Evolutionary conservation across 768 basidiomycete genomes (phyloP).

Genomic region (Podaxis carcinomalis): DNA sequence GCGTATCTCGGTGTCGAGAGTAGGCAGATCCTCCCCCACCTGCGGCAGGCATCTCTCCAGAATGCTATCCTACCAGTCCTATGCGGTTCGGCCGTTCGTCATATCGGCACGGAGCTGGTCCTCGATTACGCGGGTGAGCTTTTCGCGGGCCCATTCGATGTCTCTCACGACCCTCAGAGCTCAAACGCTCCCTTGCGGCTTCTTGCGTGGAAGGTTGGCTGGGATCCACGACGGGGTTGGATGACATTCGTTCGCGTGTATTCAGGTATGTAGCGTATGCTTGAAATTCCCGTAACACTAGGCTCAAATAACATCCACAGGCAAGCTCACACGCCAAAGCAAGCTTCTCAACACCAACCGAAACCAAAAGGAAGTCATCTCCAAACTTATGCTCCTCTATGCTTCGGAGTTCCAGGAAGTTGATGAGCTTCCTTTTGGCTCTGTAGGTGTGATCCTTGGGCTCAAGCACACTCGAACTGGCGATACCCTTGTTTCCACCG

Average conservation of each 20-base stretch:
- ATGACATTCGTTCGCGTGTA: conserved; percentile 92
- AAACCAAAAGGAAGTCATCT: conserved; percentile 66
- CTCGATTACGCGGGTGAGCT: conserved; percentile 82
- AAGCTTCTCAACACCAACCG: conserved; percentile 60
- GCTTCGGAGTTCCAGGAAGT: conserved; percentile 76
- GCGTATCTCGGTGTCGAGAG: conserved; percentile 62
- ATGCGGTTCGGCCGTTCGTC: conserved; percentile 77
- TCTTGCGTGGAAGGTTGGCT: conserved; percentile 85
- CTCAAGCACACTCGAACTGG: conserved; percentile 83
- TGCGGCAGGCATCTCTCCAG: conserved; percentile 63
- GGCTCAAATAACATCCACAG: conserved; percentile 29
- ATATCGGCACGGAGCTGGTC: conserved; percentile 76
- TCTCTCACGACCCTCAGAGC: conserved; percentile 40
- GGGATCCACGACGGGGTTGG: conserved; percentile 82
- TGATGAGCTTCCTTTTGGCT: conserved; percentile 73
- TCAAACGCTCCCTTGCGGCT: conserved; percentile 50
- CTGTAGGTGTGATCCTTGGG: conserved; percentile 81
- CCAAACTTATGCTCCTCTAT: conserved; percentile 75
- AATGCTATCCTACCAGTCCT: conserved; percentile 73
- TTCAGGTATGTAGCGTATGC: conserved; percentile 51
- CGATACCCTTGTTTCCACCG: conserved; percentile 68
- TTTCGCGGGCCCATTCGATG: conserved; percentile 73
- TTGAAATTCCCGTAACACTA: background rate
- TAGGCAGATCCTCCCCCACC: conserved; percentile 50
- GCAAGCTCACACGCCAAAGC: conserved; percentile 63